Evolutionary conservation across 768 basidiomycete genomes (phyloP).

Genomic region (Rhodotorula taiwanensis): DNA sequence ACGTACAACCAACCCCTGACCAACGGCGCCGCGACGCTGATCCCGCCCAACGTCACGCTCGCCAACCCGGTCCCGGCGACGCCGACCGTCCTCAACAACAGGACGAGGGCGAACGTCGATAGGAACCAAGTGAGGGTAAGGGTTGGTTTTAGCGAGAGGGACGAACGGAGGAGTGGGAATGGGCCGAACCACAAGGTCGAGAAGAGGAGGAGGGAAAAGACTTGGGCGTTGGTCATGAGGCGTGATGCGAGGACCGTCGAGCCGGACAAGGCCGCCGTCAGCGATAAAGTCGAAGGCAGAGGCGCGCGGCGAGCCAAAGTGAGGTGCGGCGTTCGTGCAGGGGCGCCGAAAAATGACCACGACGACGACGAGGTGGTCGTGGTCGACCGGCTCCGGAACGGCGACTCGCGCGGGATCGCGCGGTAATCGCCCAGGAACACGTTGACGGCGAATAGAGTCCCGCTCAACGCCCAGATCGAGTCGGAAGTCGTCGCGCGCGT

Average conservation of each 20-base stretch:
- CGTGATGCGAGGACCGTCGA: constrained; percentile 90
- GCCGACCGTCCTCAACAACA: constrained; percentile 49
- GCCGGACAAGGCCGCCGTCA: constrained; percentile 73
- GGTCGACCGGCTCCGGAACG: too few relatives aligned
- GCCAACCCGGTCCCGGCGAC: too few relatives aligned
- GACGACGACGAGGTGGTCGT: too few relatives aligned
- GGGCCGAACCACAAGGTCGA: constrained; percentile 76
- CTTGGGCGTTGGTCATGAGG: constrained; percentile 69
- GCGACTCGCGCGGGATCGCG: constrained; percentile 6
- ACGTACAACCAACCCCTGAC: constrained; percentile 47
- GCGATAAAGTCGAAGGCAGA: constrained; percentile 42
- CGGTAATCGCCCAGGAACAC: constrained; percentile 77
- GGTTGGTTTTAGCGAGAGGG: constrained; percentile 7
- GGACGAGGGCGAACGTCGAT: constrained; percentile 29
- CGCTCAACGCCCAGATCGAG: constrained; percentile 89
- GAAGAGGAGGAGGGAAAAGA: constrained; percentile 81
- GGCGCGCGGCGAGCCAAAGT: constrained; percentile 6
- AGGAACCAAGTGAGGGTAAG: constrained; percentile 51
- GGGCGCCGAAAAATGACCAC: too few relatives aligned
- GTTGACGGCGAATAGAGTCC: constrained; percentile 68
- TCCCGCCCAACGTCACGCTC: constrained; percentile 56
- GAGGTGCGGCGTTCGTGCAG: not conserved
- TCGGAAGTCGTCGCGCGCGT: constrained; percentile 93
- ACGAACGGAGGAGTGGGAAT: constrained; percentile 59
- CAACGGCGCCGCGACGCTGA: constrained; percentile 21